These are phyloP conservation scores for Fusarium pseudoanthophilum DNA, from an alignment of 2,329 filamentous ascomycete species.

Conservation along the genomic window DNA sequence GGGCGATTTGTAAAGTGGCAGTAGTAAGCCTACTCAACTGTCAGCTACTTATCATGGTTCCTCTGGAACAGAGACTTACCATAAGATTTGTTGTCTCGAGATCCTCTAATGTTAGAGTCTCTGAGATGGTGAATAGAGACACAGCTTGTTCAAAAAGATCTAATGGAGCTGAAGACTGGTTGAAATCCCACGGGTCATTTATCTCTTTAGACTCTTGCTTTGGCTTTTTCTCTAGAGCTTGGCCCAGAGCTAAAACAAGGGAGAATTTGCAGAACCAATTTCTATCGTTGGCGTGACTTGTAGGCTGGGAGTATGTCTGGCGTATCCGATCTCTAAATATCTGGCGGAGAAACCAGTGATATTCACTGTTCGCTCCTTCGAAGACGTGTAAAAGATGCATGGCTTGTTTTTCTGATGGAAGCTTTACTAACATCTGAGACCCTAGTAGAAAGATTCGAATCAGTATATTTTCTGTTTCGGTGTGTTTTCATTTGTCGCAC, in stretches of 20 bases:
- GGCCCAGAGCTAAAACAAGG: neutral
- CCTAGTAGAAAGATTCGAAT: accelerated
- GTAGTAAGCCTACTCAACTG: neutral
- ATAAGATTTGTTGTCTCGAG: neutral
- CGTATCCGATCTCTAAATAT: neutral
- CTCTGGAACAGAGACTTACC: neutral
- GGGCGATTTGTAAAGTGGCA: neutral
- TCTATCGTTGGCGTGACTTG: neutral
- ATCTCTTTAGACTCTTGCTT: neutral
- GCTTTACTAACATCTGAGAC: neutral
- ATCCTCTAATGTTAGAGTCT: neutral
- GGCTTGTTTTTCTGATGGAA: neutral
- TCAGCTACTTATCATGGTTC: neutral
- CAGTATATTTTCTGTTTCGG: accelerated
- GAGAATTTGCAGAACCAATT: conserved; percentile 3
- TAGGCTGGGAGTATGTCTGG: neutral
- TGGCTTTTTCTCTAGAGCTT: neutral
- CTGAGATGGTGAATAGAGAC: neutral
- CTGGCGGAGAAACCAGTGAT: neutral
- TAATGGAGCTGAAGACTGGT: too few relatives aligned
- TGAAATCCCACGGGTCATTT: too few relatives aligned
- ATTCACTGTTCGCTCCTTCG: neutral
- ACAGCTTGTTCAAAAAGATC: neutral
- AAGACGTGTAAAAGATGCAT: neutral
- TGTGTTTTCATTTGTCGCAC: neutral